Evolutionary conservation across 441 rosid species (phyloP).

Genomic region (Pelargonium hybrid): DNA sequence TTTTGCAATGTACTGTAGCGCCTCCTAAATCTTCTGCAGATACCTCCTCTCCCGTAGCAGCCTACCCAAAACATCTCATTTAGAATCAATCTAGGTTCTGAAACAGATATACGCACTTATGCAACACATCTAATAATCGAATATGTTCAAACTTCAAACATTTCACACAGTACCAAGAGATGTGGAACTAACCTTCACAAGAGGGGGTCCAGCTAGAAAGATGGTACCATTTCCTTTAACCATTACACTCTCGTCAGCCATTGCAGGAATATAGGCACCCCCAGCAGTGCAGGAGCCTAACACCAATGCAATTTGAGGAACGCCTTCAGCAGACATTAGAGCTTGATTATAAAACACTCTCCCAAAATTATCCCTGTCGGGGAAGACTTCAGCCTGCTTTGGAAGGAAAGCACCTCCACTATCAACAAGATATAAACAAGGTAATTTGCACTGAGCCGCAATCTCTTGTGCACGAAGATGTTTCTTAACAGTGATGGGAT

Average conservation of each 20-base stretch:
- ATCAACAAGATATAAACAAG: constrained; percentile 88
- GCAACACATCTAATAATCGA: no score
- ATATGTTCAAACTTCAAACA: neutral
- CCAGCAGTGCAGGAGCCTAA: constrained; percentile 96
- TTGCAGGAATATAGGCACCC: constrained; percentile 97
- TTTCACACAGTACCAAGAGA: constrained; percentile 6
- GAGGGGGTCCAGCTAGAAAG: constrained; percentile 95
- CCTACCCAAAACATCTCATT: constrained; percentile 47
- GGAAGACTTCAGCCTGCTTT: constrained; percentile 93
- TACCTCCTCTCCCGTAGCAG: constrained; percentile 96
- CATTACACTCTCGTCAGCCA: constrained; percentile 99
- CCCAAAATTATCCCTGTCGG: constrained; percentile 92
- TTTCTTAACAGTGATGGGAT: constrained; percentile 88
- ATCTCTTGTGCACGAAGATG: constrained; percentile 97
- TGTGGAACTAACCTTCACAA: constrained; percentile 61
- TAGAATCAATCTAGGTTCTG: constrained; percentile 19
- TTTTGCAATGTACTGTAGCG: constrained; percentile 78
- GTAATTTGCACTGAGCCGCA: constrained; percentile 73
- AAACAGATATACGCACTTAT: neutral
- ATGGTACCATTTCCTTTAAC: constrained; percentile 95
- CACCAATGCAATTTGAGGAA: constrained; percentile 90
- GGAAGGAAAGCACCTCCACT: constrained; percentile 98
- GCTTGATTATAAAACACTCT: constrained; percentile 92
- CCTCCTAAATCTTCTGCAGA: constrained; percentile 97
- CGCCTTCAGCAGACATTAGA: constrained; percentile 83